phyloP scores from a whole-genome alignment of 1,284 basidiomycete species.

The Irpex sp. region DNA sequence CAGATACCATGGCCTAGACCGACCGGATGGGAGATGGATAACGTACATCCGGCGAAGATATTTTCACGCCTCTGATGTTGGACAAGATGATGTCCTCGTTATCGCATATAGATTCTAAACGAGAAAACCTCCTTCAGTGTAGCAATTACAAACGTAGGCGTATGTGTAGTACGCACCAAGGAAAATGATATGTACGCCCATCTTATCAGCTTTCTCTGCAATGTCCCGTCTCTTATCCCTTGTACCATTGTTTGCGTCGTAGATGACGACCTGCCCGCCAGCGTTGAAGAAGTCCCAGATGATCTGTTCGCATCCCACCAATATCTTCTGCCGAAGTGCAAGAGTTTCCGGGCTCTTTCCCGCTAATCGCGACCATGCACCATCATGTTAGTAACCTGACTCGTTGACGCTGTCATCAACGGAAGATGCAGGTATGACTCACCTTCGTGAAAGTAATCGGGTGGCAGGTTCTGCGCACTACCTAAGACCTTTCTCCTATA shows the following conservation, averaged over 20 bases:
- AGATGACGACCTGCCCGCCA: slow-evolving; percentile 95
- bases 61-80: slow-evolving; percentile 96
- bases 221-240: slow-evolving; percentile 64
- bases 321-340: slow-evolving; percentile 69
- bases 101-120: slow-evolving; percentile 79
- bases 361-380: slow-evolving; percentile 32
- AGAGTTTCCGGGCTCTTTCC: slow-evolving; percentile 80
- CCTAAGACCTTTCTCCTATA: slow-evolving; percentile 90
- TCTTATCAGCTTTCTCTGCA: slow-evolving; percentile 81
- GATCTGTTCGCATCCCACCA: slow-evolving; percentile 79
- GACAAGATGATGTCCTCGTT: slow-evolving; percentile 90
- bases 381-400: slow-evolving; percentile 7
- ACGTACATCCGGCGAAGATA: slow-evolving; percentile 93
- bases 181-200: slow-evolving; percentile 88
- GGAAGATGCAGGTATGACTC: slow-evolving; percentile 20
- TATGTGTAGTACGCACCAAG: slow-evolving; percentile 57
- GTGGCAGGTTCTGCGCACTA: slow-evolving; percentile 81
- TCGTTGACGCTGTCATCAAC: no score
- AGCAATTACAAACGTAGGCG: not conserved
- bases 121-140: not conserved
- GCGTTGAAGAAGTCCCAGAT: slow-evolving; percentile 88
- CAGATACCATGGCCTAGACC: slow-evolving; percentile 2
- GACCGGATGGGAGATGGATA: not conserved
- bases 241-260: slow-evolving; percentile 98
- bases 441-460: slow-evolving; percentile 91